Evolutionary conservation across 192 early-diverging fungal species (phyloP), one percentile per base, ranked within the genome.

Genomic region (Linnemannia schmuckeri): DNA sequence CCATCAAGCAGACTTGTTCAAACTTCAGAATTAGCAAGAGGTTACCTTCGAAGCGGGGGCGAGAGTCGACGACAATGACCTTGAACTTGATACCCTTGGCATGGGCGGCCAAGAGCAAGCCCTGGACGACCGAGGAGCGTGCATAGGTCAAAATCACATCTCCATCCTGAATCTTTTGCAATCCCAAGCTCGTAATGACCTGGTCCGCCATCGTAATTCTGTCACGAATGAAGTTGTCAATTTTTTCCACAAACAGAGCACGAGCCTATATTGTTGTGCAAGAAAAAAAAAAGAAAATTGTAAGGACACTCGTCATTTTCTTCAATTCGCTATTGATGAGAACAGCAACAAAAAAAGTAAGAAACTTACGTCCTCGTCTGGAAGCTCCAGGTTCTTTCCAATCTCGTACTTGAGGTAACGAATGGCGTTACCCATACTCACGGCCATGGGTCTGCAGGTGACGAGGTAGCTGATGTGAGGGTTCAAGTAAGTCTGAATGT

Each of bases 361-460:
- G 15, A 70, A 40, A 78, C 89, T 91, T 96, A 97, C 97, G 75
- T 96, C 94, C 74, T 94, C 94, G 82, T 99, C 98, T 2, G 95
- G 89, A n/a, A 96, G 88, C 44, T 96, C 95, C 61, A 94, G 89
- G 76, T 94, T 92, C n/a, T 95, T 88, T 74, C 94, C 89, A 83
- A 99, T 96, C 85, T 97, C 95, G 81, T 93, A 92, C 89, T 99
- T 99, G 52, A 99, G 87, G 77, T 93, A 95, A 54, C 97, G 92
- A 76, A 99, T 97, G 33, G 96, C 96, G 33, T 95, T 97, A 78
- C 95, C 94, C 97, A 99, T 99, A 85, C 95, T 95, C 41, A 97
- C 93, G n/a, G 96, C 95, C 92, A 99, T 93, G 8, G 95, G 92
- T 38, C 98, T 94, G 72, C 94, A 94, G 68, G 93, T 94, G 38